These are phyloP conservation scores for Phlebiopsis gigantea DNA, from an alignment of 768 basidiomycete genomes.

Conservation along the genomic window DNA sequence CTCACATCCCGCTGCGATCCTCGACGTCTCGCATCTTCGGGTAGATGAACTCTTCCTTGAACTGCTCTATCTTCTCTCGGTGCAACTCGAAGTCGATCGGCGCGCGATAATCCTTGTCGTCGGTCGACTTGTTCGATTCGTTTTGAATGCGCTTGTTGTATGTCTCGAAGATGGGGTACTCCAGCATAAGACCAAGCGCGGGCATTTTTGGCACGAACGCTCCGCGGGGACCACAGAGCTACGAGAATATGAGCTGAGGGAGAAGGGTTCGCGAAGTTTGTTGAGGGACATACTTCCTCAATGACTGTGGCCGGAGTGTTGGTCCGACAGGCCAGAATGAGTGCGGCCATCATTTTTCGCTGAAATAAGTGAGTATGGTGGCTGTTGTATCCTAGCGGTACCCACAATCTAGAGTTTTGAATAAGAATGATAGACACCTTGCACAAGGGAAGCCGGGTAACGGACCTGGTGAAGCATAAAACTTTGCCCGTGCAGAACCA, in stretches of 20 bases:
- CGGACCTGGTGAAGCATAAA: conserved; percentile 98
- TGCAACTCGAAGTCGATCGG: conserved; percentile 69
- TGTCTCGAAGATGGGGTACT: conserved; percentile 76
- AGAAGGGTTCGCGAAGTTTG: not conserved
- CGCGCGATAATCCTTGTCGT: conserved; percentile 60
- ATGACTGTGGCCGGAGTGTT: conserved; percentile 70
- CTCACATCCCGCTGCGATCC: conserved; percentile 70
- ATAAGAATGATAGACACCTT: not conserved
- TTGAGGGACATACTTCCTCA: conserved; percentile 45
- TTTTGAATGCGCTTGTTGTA: conserved; percentile 59
- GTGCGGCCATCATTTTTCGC: conserved; percentile 95
- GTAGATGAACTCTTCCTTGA: conserved; percentile 87
- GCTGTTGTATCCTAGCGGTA: conserved; percentile 7
- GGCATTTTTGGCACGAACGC: conserved; percentile 96
- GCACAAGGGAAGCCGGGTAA: conserved; percentile 4
- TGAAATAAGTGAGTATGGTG: conserved; percentile 27
- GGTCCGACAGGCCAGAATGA: conserved; percentile 77
- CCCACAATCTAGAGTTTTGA: conserved; percentile 41
- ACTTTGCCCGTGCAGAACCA: conserved; percentile 93
- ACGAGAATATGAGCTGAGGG: conserved; percentile 6
- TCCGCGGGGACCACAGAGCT: conserved; percentile 73
- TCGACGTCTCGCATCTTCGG: conserved; percentile 83
- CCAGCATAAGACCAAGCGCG: conserved; percentile 86
- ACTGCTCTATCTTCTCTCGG: conserved; percentile 62
- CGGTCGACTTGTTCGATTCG: conserved; percentile 46